Evolutionary conservation across 2,329 filamentous ascomycete species (phyloP), one percentile per base, ranked within the genome.

Genomic region (Botrytis deweyae): DNA sequence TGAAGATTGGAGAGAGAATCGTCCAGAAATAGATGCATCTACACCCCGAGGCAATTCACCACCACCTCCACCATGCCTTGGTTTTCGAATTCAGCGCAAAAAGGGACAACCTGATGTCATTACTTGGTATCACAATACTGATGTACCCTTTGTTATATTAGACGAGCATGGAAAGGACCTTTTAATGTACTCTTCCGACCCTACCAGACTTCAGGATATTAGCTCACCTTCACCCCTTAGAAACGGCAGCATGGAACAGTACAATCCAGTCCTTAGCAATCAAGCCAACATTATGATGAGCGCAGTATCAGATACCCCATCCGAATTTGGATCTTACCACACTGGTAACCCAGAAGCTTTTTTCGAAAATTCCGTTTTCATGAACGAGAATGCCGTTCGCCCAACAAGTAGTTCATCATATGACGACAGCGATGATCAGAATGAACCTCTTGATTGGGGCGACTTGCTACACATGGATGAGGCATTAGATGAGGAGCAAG

Each of bases 241-340:
- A 55, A 72, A 72, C 46, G 70, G 70, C 33, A 64, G 61, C 20
- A 72, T 74, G 46, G 69, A 69, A 46, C 70, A 75, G 33, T 70
- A 74, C 49, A 80, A 80, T 70, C 89, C 91, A 25, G 89, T 92
- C 79, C 83, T 92, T 75, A 89, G 86, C 80, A 90, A 92, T 74
- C 88, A 90, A 29, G 90, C 90, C 73, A 92, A 93, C 74, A 87
- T 95, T 76, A 94, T 95, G 92, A 90, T 95, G 84, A 91, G 91
- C 67, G 80, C 80, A 10, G 84, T 89, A 82, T 87, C 87, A 76
- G 74, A 63, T 55, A 46, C 33, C n/a, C 49, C 44, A 22, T 61
- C 42, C 2, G 55, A 78, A 9, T 76, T 74, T 72, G 74, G 74
- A 55, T 58, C 62, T 20, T 89, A 88, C 8, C 90, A 92, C n/a